A percentile compares a stretch with the other conserved stretches of the same genome.
Conservation (phyloP, 306 rosid species). For the Vachellia pachyceras region DNA sequence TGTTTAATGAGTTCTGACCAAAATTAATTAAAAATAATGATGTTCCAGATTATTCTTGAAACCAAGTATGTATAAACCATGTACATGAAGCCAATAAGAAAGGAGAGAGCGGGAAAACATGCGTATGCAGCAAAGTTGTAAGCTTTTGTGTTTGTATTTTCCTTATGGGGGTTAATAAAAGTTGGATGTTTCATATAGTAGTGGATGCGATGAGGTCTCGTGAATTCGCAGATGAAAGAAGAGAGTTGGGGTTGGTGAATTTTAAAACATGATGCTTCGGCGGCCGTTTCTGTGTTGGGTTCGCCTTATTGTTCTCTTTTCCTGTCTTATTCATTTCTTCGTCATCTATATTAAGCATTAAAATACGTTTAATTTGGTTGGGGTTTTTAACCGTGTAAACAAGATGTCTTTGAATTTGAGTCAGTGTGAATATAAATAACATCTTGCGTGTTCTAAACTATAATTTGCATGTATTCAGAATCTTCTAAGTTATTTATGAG, state of each 20-base stretch:
- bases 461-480: no score
- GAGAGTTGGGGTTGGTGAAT: constrained; percentile 2
- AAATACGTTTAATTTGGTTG: no score
- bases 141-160: not conserved
- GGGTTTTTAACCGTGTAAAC: no score
- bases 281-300: not conserved
- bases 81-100: constrained; percentile 1
- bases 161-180: not conserved
- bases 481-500: no score
- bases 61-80: not conserved
- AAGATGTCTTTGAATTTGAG: no score
- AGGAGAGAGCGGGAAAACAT: not conserved
- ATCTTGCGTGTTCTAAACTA: no score
- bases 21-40: not conserved
- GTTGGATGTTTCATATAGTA: not conserved
- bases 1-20: not conserved
- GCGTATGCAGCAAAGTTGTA: not conserved
- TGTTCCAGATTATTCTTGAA: not conserved
- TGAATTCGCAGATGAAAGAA: not conserved
- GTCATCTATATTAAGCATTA: no score
- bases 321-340: not conserved
- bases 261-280: not conserved
- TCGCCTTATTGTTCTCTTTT: constrained; percentile 18
- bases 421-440: no score
- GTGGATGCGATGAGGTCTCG: not conserved